phyloP scores from a whole-genome alignment of 176 grass and related monocot species.

The Ananas comosus region DNA sequence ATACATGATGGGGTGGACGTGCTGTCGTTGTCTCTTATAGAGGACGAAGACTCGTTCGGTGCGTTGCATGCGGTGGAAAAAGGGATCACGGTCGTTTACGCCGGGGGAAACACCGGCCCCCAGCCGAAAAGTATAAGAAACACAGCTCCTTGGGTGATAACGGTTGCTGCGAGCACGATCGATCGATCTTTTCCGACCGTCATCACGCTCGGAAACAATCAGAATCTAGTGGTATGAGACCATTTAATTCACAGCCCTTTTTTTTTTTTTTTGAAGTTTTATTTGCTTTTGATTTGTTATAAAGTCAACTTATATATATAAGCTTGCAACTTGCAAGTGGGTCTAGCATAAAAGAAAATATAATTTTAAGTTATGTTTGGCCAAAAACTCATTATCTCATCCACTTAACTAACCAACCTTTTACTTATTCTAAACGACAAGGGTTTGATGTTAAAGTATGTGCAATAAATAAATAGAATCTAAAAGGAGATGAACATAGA shows the following conservation, averaged over 20 bases:
- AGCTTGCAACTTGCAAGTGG: too few relatives aligned
- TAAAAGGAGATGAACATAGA: too few relatives aligned
- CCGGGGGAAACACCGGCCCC: conserved; percentile 25
- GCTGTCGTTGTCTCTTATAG: conserved; percentile 22
- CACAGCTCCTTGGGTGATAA: conserved; percentile 39
- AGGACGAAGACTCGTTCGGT: conserved; percentile 2
- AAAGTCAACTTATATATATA: too few relatives aligned
- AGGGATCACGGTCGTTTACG: conserved; percentile 34
- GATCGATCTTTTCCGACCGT: conserved; percentile 15
- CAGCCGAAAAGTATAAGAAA: conserved; percentile 20
- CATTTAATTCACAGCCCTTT: too few relatives aligned
- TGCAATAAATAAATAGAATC: too few relatives aligned
- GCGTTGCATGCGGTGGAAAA: conserved; percentile 36
- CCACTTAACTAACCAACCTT: too few relatives aligned
- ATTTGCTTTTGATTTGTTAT: not conserved
- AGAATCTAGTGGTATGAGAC: not conserved
- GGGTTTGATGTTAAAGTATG: too few relatives aligned
- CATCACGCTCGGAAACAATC: conserved; percentile 17
- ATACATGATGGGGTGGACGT: conserved; percentile 41
- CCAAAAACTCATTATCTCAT: too few relatives aligned
- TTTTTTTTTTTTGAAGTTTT: not conserved
- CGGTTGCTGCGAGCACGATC: conserved; percentile 37
- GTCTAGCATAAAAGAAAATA: too few relatives aligned
- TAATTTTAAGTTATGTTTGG: too few relatives aligned
- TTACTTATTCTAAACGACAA: too few relatives aligned